Evolutionary conservation across 257 asterid genomes (phyloP).

Genomic region (Solanum microdontum): DNA sequence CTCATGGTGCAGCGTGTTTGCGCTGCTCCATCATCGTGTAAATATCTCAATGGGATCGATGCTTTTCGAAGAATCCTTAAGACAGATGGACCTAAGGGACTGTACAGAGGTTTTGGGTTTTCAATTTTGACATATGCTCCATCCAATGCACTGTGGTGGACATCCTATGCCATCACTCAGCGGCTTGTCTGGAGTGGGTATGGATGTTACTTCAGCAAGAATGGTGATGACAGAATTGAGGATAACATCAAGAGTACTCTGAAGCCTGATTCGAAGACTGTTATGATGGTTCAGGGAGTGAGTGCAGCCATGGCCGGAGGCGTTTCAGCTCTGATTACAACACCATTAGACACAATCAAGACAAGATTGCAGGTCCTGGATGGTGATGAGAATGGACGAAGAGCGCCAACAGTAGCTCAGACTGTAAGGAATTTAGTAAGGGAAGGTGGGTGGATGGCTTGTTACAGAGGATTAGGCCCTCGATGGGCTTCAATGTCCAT

Average conservation of each 20-base stretch:
- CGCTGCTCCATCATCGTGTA: slow-evolving; percentile 9
- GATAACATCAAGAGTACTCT: slow-evolving; percentile 6
- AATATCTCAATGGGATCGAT: slow-evolving; percentile 49
- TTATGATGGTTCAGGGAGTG: slow-evolving; percentile 59
- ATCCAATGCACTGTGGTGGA: slow-evolving; percentile 82
- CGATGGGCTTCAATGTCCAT: slow-evolving; percentile 79
- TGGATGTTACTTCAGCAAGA: slow-evolving; percentile 31
- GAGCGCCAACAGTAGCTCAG: slow-evolving; percentile 51
- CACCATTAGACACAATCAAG: slow-evolving; percentile 80
- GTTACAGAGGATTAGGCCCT: slow-evolving; percentile 80
- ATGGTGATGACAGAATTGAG: slow-evolving; percentile 15
- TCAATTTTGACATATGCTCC: slow-evolving; percentile 69
- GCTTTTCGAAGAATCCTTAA: slow-evolving; percentile 48
- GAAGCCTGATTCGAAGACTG: slow-evolving; percentile 39
- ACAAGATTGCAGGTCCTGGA: slow-evolving; percentile 65
- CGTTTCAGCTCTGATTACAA: slow-evolving; percentile 53
- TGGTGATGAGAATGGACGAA: slow-evolving; percentile 53
- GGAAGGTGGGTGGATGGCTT: slow-evolving; percentile 79
- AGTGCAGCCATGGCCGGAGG: slow-evolving; percentile 80
- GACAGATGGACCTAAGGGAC: slow-evolving; percentile 58
- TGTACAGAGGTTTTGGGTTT: slow-evolving; percentile 75
- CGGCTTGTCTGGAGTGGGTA: slow-evolving; percentile 56
- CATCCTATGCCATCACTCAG: slow-evolving; percentile 53
- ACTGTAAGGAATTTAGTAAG: slow-evolving; percentile 51
- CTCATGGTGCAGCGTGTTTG: slow-evolving; percentile 53